Conservation (phyloP, 768 basidiomycete genomes). For the Porphyrellus cyaneotinctus region DNA sequence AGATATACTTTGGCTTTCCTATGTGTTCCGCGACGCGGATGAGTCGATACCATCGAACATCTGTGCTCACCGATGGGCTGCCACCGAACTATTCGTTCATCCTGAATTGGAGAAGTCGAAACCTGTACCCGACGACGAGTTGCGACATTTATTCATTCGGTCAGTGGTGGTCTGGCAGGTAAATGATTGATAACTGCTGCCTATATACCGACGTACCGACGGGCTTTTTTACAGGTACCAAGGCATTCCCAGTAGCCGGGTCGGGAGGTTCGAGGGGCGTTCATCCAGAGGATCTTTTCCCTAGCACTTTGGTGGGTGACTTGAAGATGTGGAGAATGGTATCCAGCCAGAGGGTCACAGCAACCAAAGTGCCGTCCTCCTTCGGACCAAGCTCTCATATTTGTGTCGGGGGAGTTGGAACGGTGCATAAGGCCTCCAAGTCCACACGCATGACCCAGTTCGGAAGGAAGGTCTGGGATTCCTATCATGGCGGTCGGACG, state of each 20-base stretch:
- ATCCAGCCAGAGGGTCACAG: conserved; percentile 5
- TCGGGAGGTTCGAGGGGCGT: conserved; percentile 17
- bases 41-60: conserved; percentile 7
- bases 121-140: conserved; percentile 3
- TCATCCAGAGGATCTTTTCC: conserved; percentile 12
- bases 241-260: conserved; percentile 5
- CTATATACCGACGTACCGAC: background rate
- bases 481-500: too few relatives aligned
- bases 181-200: background rate
- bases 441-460: background rate
- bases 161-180: conserved; percentile 12
- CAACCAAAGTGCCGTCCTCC: conserved; percentile 4
- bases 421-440: background rate
- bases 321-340: too few relatives aligned
- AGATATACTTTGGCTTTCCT: conserved; percentile 11
- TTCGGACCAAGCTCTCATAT: conserved; percentile 3
- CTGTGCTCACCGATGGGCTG: conserved; percentile 10
- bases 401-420: conserved; percentile 3
- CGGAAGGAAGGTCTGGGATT: too few relatives aligned
- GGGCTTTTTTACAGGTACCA: conserved; percentile 6
- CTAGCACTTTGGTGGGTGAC: too few relatives aligned
- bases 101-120: conserved; percentile 3
- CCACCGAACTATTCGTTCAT: conserved; percentile 9
- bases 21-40: background rate
- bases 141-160: conserved; percentile 13